Evolutionary conservation across 371 early-diverging fungal genomes (phyloP), one percentile per base, ranked within the genome.

Genomic region (Fennellomyces sp.): DNA sequence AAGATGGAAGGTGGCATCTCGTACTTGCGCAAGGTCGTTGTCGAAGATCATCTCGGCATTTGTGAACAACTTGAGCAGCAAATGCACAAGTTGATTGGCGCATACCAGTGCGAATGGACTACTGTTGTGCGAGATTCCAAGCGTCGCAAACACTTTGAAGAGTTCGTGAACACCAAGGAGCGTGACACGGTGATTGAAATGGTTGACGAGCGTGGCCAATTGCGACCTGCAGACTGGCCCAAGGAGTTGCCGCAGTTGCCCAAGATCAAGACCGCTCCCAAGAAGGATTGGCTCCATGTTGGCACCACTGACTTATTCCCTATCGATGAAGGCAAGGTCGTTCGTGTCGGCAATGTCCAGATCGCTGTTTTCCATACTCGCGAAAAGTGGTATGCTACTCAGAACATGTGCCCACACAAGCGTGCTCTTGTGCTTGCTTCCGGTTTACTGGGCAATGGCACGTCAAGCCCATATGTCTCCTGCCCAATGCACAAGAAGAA

Each of bases 391-490:
- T 88, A 87, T 61, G 88, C 87, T 26, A 84, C 87, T 21, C 88
- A 88, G 63, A 88, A 88, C 68, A 89, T 89, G 88, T 89, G 89
- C 54, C 86, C 89, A 11, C 84, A 88, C 65, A 88, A 88, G 64
- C 82, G 85, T 47, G 84, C 88, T 27, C 68, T 88, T 39, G 87
- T 88, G n/a, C 70, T 88, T 28, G 78, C 88, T 21, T 70, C 74
- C 7, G 88, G 88, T 29, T 55, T 89, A 25, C 60, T 88, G 30
- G 88, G 88, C 13, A 69, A 68, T 30, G 70, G 57, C 31, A 52
- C 66, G 31, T 63, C 58, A 4, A 57, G 41, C 27, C 80, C 84
- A 12, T 83, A 86, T 52, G 80, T 89, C 0, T 80, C 88, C 35
- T 89, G 89, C 52, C 87, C 88, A 8, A 80, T 84, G 72, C 89